Evolutionary conservation across 2,329 filamentous ascomycete species (phyloP), one percentile per base, ranked within the genome.

Genomic region (Phialophora macrospora): DNA sequence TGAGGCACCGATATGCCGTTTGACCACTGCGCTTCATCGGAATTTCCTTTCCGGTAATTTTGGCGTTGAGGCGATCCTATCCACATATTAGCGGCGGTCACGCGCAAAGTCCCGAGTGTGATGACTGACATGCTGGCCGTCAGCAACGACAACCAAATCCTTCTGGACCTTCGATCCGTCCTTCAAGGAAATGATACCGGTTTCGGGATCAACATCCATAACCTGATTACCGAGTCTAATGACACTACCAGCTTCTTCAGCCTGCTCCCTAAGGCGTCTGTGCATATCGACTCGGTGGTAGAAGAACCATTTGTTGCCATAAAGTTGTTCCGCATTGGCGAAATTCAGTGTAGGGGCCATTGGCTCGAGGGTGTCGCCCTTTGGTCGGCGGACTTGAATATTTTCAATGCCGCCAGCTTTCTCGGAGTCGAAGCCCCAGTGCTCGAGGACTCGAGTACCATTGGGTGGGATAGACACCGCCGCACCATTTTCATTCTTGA

Each of bases 201-300:
- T 67, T 14, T 73, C 72, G 9, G 70, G 66, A 56, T 75, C 71
- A 26, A 71, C 56, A 56, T 67, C 66, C 64, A 73, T 62, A 30
- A 77, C 75, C 66, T 75, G 68, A 26, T 70, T 67, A 14, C 73
- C 67, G 12, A 71, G 71, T 20, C 69, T 61, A 12, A 76, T 72
- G 58, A 66, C 67, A 3, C 72, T 68, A 8, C 69, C 68, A 4
- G 68, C 66, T 32, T 65, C 64, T 20, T 74, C 69, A 0, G 78
- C 77, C 24, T 76, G 71, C 22, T 73, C 30, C 56, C 77, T 76
- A 2, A 80, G 68, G 22, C 75, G 69, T 28, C 75, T 75, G 65
- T 81, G 79, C 51, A 82, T 70, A 64, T 81, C 79, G 26, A 80
- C 76, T n/a, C 79, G 74, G 65, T 81, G 79, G 11, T 76, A 74